Percentiles rank a stretch among this genome's conserved stretches.
phyloP scores from a whole-genome alignment of 2,329 filamentous ascomycete species.

The Pseudocercospora cruenta region DNA sequence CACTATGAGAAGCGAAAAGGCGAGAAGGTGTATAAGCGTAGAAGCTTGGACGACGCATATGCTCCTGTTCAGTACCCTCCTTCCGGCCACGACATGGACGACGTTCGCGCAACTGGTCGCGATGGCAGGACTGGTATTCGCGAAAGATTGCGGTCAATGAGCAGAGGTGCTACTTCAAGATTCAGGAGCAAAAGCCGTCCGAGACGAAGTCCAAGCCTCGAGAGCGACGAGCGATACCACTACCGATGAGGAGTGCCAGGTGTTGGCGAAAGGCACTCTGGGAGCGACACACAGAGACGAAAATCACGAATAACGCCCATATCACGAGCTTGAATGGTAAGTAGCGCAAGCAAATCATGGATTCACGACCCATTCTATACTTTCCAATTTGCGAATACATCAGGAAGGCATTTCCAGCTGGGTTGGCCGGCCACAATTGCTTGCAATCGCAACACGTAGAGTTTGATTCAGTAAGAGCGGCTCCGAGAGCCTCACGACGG shows the following conservation, averaged over 20 bases:
- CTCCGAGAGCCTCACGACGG: neutral
- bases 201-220: constrained; percentile 18
- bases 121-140: constrained; percentile 14
- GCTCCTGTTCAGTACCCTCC: constrained; percentile 18
- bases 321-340: neutral
- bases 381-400: neutral
- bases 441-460: neutral
- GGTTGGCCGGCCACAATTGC: neutral
- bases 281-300: neutral
- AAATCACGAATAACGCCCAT: neutral
- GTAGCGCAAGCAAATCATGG: neutral
- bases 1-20: constrained; percentile 32
- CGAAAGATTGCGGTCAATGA: constrained; percentile 20
- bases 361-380: neutral
- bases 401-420: neutral
- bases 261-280: neutral
- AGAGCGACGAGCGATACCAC: constrained; percentile 18
- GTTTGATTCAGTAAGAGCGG: neutral
- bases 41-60: constrained; percentile 10
- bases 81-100: constrained; percentile 21
- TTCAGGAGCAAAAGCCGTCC: constrained; percentile 17
- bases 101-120: constrained; percentile 19
- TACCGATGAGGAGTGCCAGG: constrained; percentile 1
- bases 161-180: constrained; percentile 10
- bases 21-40: constrained; percentile 24